Percentiles rank a stretch among this genome's conserved stretches.
These are phyloP conservation scores for Colletotrichum somersetense DNA, from an alignment of 2,329 filamentous ascomycete species.

Conservation along the genomic window DNA sequence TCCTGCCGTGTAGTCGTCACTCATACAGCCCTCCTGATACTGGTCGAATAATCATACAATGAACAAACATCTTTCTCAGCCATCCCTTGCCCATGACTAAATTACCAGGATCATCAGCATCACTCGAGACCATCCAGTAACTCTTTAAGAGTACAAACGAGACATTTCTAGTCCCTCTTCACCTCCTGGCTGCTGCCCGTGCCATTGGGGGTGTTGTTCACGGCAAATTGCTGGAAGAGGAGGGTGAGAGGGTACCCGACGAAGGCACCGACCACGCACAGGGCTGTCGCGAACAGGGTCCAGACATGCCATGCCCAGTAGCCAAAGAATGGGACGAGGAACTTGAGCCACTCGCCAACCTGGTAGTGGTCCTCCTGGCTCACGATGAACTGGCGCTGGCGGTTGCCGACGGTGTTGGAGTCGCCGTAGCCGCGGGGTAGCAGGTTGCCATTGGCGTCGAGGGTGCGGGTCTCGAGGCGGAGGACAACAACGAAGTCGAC, in stretches of 20 bases:
- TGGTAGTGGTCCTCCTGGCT: slow-evolving; percentile 88
- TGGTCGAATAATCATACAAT: background rate
- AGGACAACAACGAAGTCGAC: slow-evolving; percentile 78
- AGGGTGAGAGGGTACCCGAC: slow-evolving; percentile 36
- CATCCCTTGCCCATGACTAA: background rate
- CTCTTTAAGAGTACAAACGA: too few species aligned
- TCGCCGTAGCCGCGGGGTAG: slow-evolving; percentile 40
- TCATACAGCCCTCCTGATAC: background rate
- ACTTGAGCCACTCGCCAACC: slow-evolving; percentile 79
- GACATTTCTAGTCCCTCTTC: slow-evolving; percentile 9
- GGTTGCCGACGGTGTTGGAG: slow-evolving; percentile 47
- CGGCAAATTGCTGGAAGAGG: slow-evolving; percentile 19
- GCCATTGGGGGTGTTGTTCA: slow-evolving; percentile 4
- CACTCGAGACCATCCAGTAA: background rate
- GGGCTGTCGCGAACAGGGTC: slow-evolving; percentile 73
- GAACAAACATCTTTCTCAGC: background rate
- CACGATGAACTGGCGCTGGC: slow-evolving; percentile 81
- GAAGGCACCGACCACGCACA: slow-evolving; percentile 70
- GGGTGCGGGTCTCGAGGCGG: slow-evolving; percentile 64
- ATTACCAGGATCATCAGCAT: background rate
- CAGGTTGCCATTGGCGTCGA: slow-evolving; percentile 46
- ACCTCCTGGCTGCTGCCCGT: slow-evolving; percentile 15
- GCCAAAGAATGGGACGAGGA: slow-evolving; percentile 73
- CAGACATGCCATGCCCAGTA: slow-evolving; percentile 66
- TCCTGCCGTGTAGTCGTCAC: background rate